Base-by-base conservation (phyloP, 2,329 filamentous ascomycete genomes). In the Ophiosphaerella korrae region DNA sequence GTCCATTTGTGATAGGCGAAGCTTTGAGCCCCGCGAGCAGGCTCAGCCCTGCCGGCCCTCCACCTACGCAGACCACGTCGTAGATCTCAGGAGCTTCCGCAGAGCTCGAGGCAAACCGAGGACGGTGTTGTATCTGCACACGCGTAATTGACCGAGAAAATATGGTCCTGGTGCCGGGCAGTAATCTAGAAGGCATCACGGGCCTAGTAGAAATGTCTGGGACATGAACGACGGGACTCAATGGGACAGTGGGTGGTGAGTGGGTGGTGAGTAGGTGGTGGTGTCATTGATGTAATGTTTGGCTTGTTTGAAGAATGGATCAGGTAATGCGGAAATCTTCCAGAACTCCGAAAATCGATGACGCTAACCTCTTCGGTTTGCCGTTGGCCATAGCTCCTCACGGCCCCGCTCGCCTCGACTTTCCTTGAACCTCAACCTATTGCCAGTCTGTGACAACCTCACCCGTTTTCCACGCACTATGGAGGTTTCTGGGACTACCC, bases 31-130 rank as follows among this genome's bases (percentile, higher is more conserved):
- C 75, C 32, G 72, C 67, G 21, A 77, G 66, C 38, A 81, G 62
- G 66, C 91, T 95, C 50, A 99, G 80, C 48, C 93, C 93, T 38
- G 92, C 92, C 21, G 92, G 92, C 5, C 92, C 92, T 55, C 92
- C 92, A 54, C 92, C 92, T 46, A 96, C 88, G 66, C 91, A 94
- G 56, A 96, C 90, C 29, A 96, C 88, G 82, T 96, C 92, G 78
- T 94, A 97, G 65, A 96, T 86, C 59, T 95, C 89, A 9, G 86
- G 84, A 11, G 62, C 53, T 40, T 57, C 53, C 56, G 66, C 53
- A 34, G 70, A 64, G 56, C 55, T 72, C 40, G 72, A 72, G 21
- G 67, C 69, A 50, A 60, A 71, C 52, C 66, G 65, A 52, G 58
- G 67, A 24, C 49, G 59, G 9, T 60, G 33, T 42, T 43, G 58